These are phyloP conservation scores for Corymbia maculata DNA, from an alignment of 345 rosid genomes.

Conservation along the genomic window DNA sequence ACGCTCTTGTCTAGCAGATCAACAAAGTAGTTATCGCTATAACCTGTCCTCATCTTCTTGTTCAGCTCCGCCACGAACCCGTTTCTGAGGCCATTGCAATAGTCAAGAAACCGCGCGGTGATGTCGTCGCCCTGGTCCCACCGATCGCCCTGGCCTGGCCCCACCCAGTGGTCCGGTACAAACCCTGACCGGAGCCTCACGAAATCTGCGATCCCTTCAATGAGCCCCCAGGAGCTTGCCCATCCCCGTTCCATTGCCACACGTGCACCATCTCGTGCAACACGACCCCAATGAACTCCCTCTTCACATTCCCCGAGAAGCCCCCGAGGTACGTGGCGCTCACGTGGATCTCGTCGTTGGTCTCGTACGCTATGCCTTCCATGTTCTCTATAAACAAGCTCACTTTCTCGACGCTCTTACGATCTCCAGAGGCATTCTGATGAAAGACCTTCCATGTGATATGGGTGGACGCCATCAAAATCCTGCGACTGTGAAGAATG, in stretches of 20 bases:
- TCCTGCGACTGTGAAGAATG: conserved; percentile 5
- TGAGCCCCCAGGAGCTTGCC: conserved; percentile 34
- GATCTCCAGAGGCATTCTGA: conserved; percentile 9
- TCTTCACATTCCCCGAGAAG: conserved; percentile 27
- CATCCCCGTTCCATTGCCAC: conserved; percentile 72
- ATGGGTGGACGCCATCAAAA: conserved; percentile 12
- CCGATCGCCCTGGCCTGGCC: conserved; percentile 43
- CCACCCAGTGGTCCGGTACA: conserved; percentile 46
- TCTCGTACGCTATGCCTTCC: conserved; percentile 15
- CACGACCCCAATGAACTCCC: conserved; percentile 43
- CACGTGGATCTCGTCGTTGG: conserved; percentile 25
- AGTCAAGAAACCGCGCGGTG: conserved; percentile 65
- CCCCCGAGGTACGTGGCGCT: conserved; percentile 16
- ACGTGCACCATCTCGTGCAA: conserved; percentile 62
- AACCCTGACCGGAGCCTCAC: conserved; percentile 61
- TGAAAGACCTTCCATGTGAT: conserved; percentile 28
- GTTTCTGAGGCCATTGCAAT: conserved; percentile 33
- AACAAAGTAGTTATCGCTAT: conserved; percentile 29
- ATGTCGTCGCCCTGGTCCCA: conserved; percentile 82
- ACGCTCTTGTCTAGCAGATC: conserved; percentile 51
- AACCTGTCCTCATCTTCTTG: conserved; percentile 51
- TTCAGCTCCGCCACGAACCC: conserved; percentile 70
- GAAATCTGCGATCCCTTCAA: conserved; percentile 64
- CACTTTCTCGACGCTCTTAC: conserved; percentile 16
- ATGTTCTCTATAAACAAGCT: conserved; percentile 19